These are phyloP conservation scores for Myriosclerotinia curreyana DNA, from an alignment of 2,329 filamentous ascomycete species.

Conservation along the genomic window DNA sequence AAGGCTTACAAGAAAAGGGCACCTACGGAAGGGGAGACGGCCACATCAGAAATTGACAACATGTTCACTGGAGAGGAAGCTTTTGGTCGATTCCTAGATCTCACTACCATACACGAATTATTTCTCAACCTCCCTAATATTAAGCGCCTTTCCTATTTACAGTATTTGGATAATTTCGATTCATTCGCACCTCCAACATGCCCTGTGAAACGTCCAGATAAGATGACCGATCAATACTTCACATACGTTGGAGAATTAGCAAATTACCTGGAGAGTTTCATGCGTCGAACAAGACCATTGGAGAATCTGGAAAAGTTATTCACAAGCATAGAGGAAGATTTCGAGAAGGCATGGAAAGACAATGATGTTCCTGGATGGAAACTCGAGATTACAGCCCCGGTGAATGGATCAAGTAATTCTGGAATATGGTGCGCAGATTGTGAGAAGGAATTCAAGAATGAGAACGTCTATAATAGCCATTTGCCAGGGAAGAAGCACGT, in stretches of 20 bases:
- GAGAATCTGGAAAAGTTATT: constrained; percentile 83
- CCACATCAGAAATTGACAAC: constrained; percentile 71
- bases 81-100: constrained; percentile 87
- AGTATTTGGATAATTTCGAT: constrained; percentile 91
- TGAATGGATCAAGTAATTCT: constrained; percentile 46
- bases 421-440: constrained; percentile 89
- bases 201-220: constrained; percentile 74
- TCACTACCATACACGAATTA: constrained; percentile 78
- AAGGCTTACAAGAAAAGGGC: constrained; percentile 76
- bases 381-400: constrained; percentile 44
- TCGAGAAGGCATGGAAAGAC: constrained; percentile 76
- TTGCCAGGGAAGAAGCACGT: constrained; percentile 89
- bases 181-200: constrained; percentile 72
- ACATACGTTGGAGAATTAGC: constrained; percentile 78
- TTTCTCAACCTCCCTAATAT: constrained; percentile 87
- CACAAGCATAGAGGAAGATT: constrained; percentile 73
- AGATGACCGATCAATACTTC: constrained; percentile 91
- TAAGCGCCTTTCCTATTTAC: constrained; percentile 82
- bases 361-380: constrained; percentile 80
- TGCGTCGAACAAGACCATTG: constrained; percentile 78
- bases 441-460: constrained; percentile 91
- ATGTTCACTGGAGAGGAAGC: constrained; percentile 97
- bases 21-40: constrained; percentile 60
- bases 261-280: constrained; percentile 82
- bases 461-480: constrained; percentile 90